A percentile compares a stretch with the other conserved stretches of the same genome.
Conservation (phyloP, 179 eudicot genomes). For the Beta lomatogona region DNA sequence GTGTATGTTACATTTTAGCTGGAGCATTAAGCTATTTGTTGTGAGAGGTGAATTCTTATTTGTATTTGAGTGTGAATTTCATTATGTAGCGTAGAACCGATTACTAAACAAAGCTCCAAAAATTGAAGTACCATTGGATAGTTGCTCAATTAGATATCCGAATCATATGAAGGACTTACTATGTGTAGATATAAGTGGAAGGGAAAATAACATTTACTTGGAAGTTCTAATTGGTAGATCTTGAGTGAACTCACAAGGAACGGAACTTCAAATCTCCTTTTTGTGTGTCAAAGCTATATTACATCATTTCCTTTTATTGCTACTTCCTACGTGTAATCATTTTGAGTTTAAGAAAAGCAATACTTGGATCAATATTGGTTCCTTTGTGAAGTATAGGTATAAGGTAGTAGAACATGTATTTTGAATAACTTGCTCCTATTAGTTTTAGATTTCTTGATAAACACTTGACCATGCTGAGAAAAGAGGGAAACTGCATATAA, state of each 20-base stretch:
- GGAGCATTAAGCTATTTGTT: not conserved
- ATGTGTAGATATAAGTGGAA: too few species aligned
- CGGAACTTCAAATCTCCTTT: not conserved
- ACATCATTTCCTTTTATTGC: not conserved
- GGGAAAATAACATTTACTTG: too few species aligned
- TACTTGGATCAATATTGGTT: not conserved
- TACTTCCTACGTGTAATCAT: not conserved
- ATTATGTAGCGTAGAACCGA: not conserved
- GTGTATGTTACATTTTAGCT: not conserved
- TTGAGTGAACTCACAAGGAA: not conserved
- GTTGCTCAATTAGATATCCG: not conserved
- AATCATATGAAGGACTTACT: not conserved
- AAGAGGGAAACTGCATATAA: not conserved
- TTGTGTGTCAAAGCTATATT: not conserved
- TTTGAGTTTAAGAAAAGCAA: not conserved
- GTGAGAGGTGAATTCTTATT: not conserved
- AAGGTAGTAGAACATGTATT: not conserved
- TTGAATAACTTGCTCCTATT: not conserved
- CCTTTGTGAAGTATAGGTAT: not conserved
- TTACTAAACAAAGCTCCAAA: not conserved
- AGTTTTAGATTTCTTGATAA: not conserved
- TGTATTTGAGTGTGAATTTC: not conserved
- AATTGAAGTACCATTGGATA: not conserved
- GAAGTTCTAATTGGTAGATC: not conserved
- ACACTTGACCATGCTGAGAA: not conserved